phyloP scores from a whole-genome alignment of 2,329 filamentous ascomycete species.

The Capronia epimyces region DNA sequence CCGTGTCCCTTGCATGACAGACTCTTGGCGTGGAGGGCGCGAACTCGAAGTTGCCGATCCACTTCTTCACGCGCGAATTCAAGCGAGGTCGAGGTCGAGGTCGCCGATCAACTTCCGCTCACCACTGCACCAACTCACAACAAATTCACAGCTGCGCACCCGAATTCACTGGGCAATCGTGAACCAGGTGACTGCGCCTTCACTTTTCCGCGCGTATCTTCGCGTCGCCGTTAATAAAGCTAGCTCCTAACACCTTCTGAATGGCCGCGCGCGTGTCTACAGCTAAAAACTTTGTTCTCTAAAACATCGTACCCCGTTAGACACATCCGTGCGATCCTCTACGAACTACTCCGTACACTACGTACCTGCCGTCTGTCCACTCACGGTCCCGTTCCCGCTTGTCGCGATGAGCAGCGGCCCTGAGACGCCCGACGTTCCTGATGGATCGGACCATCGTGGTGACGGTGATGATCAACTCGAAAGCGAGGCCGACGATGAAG shows the following conservation, averaged over 20 bases:
- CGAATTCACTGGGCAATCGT: background rate
- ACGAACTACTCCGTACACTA: background rate
- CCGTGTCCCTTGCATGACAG: background rate
- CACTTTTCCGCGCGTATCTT: background rate
- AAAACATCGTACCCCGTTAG: slow-evolving; percentile 31
- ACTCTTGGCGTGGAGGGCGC: slow-evolving; percentile 10
- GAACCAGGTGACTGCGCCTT: background rate
- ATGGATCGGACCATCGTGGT: slow-evolving; percentile 15
- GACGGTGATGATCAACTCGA: slow-evolving; percentile 18
- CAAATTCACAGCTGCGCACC: background rate
- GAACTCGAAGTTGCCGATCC: slow-evolving; percentile 5
- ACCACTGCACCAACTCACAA: background rate
- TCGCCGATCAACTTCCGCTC: slow-evolving; percentile 2
- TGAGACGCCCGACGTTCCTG: slow-evolving; percentile 16
- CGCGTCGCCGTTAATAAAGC: background rate
- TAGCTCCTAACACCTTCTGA: background rate
- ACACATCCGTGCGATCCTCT: background rate
- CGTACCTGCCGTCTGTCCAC: too few relatives aligned
- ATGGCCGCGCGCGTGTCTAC: slow-evolving; percentile 28
- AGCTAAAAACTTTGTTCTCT: slow-evolving; percentile 32
- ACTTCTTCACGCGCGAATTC: slow-evolving; percentile 1
- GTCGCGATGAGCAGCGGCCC: slow-evolving; percentile 20
- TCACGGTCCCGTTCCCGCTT: background rate
- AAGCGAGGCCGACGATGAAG: slow-evolving; percentile 18
- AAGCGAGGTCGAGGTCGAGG: background rate